These are phyloP conservation scores for Candida coleopterorum DNA, from an alignment of 805 yeast species.

Conservation along the genomic window DNA sequence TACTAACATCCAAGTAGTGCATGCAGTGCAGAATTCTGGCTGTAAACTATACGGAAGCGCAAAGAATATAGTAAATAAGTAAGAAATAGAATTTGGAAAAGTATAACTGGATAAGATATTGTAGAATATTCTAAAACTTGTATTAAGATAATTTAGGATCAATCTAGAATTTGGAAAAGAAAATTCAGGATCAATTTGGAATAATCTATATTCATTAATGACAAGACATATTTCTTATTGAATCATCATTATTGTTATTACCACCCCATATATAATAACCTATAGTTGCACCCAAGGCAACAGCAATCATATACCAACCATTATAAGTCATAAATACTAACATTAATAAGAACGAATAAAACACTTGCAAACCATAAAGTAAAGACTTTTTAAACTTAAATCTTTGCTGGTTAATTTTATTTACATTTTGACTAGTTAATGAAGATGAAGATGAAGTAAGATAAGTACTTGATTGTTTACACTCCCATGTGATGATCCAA, in stretches of 20 bases:
- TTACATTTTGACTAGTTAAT: constrained; percentile 1
- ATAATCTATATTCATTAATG: no score
- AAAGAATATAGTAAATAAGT: no score
- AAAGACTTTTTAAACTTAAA: constrained; percentile 32
- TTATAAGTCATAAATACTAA: constrained; percentile 83
- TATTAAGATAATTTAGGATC: background rate
- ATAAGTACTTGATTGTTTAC: constrained; percentile 18
- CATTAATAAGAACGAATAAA: constrained; percentile 70
- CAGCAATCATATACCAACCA: constrained; percentile 78
- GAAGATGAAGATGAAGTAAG: constrained; percentile 7
- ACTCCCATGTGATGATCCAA: constrained; percentile 28
- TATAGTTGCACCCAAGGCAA: constrained; percentile 63
- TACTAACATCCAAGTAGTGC: no score
- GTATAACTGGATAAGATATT: no score
- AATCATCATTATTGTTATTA: constrained; percentile 3
- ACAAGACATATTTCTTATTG: constrained; percentile 26
- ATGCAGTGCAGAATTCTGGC: no score
- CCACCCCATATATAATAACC: constrained; percentile 63
- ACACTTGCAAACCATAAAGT: constrained; percentile 61
- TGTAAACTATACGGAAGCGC: no score
- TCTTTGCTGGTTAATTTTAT: constrained; percentile 7
- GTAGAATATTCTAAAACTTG: background rate
- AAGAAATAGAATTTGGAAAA: no score
- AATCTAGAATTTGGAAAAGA: no score
- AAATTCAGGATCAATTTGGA: no score